Conservation (phyloP, 2,329 filamentous ascomycete species). For the Teratosphaeria gauchensis region DNA sequence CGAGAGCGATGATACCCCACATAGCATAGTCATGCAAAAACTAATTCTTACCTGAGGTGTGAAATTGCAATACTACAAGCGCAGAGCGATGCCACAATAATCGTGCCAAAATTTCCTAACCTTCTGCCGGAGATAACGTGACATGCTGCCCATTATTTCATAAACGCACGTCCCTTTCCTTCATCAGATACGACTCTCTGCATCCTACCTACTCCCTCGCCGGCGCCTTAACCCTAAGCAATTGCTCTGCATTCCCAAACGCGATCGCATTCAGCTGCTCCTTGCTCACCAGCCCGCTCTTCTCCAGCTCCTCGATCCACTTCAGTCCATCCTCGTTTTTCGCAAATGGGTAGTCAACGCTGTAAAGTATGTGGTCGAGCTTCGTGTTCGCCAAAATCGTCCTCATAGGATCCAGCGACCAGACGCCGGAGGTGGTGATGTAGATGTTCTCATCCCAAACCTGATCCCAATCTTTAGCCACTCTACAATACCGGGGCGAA, state of each 20-base stretch:
- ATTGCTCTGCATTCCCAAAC: constrained; percentile 42
- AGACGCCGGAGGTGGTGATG: constrained; percentile 51
- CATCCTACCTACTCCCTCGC: background rate
- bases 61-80: no score
- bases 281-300: constrained; percentile 41
- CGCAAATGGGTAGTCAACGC: constrained; percentile 51
- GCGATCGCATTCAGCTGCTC: constrained; percentile 43
- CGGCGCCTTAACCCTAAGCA: constrained; percentile 31
- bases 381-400: constrained; percentile 28
- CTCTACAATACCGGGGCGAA: no score
- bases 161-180: no score
- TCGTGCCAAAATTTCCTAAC: no score
- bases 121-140: no score
- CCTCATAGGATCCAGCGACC: constrained; percentile 42
- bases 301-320: constrained; percentile 42
- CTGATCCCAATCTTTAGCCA: constrained; percentile 27
- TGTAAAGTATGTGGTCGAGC: constrained; percentile 46
- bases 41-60: no score
- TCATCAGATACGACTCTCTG: no score
- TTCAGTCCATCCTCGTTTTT: constrained; percentile 40
- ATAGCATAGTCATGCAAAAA: no score
- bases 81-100: no score
- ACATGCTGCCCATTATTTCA: no score
- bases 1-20: no score
- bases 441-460: constrained; percentile 45